Evolutionary conservation across 306 rosid genomes (phyloP).

Genomic region (Prunus mume): DNA sequence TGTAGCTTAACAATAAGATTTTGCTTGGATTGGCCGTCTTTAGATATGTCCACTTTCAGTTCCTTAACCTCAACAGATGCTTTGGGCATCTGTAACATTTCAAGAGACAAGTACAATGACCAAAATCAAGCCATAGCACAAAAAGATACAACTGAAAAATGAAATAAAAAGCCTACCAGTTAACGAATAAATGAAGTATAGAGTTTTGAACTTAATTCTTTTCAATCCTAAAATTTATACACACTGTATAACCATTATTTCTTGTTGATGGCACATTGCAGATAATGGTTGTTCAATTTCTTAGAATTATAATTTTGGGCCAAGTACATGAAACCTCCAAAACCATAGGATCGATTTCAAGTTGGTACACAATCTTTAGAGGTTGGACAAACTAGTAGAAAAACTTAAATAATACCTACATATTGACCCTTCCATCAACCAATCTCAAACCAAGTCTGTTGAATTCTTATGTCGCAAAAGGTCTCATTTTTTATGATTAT

Average conservation of each 20-base stretch:
- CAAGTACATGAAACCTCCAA: background rate
- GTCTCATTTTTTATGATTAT: background rate
- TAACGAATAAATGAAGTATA: background rate
- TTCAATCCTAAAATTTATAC: background rate
- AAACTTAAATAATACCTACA: background rate
- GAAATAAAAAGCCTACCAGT: constrained; percentile 3
- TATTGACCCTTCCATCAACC: background rate
- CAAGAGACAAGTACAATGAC: constrained; percentile 30
- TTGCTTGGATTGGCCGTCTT: constrained; percentile 66
- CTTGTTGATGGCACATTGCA: background rate
- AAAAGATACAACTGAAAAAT: constrained; percentile 14
- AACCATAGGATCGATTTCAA: background rate
- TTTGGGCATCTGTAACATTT: constrained; percentile 77
- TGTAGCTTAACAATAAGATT: constrained; percentile 77
- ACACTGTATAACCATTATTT: background rate
- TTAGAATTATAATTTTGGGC: background rate
- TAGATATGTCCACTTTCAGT: constrained; percentile 73
- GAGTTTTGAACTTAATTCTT: background rate
- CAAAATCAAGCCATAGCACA: background rate
- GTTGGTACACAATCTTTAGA: background rate
- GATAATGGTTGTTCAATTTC: background rate
- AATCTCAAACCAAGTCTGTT: background rate
- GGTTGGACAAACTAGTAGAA: background rate
- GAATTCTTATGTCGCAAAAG: background rate
- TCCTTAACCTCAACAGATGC: constrained; percentile 79